Evolutionary conservation across 352 stramenopile species (phyloP).

Genomic region (Phytophthora megakarya): DNA sequence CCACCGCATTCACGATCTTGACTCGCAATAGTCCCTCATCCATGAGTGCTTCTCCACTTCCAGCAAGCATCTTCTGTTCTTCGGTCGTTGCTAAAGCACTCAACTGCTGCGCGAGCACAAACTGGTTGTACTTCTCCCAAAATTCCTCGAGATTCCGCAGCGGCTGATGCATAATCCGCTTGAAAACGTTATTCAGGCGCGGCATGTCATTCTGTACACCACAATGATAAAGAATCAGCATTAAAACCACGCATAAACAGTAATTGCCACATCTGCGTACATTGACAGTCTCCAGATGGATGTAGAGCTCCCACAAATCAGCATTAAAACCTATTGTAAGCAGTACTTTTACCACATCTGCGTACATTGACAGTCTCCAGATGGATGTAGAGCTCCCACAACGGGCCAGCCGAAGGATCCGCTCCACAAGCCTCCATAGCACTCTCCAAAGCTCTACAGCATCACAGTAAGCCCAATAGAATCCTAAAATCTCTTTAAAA

Average conservation of each 20-base stretch:
- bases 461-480: no score
- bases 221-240: neutral
- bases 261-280: conserved; percentile 35
- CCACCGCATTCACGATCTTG: conserved; percentile 82
- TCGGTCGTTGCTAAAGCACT: conserved; percentile 61
- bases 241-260: conserved; percentile 1
- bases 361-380: conserved; percentile 79
- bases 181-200: conserved; percentile 80
- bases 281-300: conserved; percentile 78
- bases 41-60: conserved; percentile 64
- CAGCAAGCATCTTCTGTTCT: conserved; percentile 62
- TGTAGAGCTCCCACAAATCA: conserved; percentile 64
- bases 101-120: conserved; percentile 76
- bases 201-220: conserved; percentile 78
- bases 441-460: conserved; percentile 51
- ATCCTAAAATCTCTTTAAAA: no score
- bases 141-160: conserved; percentile 83
- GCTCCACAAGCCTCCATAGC: conserved; percentile 61
- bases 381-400: conserved; percentile 84
- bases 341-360: neutral
- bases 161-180: conserved; percentile 73
- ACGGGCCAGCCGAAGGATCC: conserved; percentile 66
- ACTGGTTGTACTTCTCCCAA: conserved; percentile 88
- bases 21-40: conserved; percentile 81
- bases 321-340: neutral